Evolutionary conservation across 306 rosid genomes (phyloP).

Genomic region (Macrotyloma uniflorum): DNA sequence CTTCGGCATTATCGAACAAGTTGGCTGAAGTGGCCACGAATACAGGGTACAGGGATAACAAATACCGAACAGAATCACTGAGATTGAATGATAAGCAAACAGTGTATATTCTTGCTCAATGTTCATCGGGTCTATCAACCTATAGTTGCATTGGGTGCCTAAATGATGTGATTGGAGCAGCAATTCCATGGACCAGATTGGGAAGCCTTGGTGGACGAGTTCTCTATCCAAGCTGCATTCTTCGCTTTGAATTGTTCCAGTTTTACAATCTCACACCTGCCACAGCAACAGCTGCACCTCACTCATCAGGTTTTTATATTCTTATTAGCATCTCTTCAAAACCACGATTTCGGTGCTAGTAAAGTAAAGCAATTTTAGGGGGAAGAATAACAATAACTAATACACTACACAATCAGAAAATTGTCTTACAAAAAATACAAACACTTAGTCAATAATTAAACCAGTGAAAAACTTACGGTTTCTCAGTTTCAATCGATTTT

Average conservation of each 20-base stretch:
- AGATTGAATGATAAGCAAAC: not conserved
- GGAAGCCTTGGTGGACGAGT: not conserved
- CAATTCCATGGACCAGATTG: not conserved
- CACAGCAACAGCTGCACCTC: not conserved
- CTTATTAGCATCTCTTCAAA: too few relatives aligned
- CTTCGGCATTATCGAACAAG: not conserved
- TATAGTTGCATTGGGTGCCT: not conserved
- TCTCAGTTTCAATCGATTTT: too few relatives aligned
- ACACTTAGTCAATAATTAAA: too few relatives aligned
- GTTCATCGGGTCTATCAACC: not conserved
- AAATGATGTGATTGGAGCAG: not conserved
- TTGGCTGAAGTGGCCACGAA: not conserved
- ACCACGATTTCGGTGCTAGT: too few relatives aligned
- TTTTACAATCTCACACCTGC: not conserved
- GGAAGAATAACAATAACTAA: too few relatives aligned
- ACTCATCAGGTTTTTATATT: not conserved
- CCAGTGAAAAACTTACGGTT: too few relatives aligned
- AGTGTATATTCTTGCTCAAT: not conserved
- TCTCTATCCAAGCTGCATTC: not conserved
- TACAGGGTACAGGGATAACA: not conserved
- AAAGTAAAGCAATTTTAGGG: too few relatives aligned
- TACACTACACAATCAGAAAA: too few relatives aligned
- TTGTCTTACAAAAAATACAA: too few relatives aligned
- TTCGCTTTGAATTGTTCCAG: conserved; percentile 9
- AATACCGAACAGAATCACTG: not conserved